Base-by-base conservation (phyloP, 2,329 filamentous ascomycete genomes). In the Zasmidium cellare region DNA sequence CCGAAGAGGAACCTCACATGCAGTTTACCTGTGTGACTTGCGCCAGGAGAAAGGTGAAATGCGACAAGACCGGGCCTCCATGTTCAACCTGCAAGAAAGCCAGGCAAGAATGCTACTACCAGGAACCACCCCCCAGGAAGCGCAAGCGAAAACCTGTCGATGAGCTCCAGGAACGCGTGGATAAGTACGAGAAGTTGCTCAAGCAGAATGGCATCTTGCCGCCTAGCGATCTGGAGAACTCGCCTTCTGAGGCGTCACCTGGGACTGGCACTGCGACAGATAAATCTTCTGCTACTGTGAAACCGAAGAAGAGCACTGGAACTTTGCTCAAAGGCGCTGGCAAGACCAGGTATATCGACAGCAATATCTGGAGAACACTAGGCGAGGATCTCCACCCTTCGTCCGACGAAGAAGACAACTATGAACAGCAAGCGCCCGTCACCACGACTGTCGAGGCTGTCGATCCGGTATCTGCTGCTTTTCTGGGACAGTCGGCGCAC, bases 261-360 rank as follows among this genome's bases (percentile, higher is more conserved):
- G 16, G 35, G 3, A 50, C 56, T 5, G 22, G 47, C 20, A 3
- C 45, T 24, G 38, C 41, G 11, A 31, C 50, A 16, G 58, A 22
- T 14, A 49, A 7, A 16, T 20, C 23, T 52, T 35, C 20, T 41
- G 44, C 18, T n/a, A 35, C 12, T n/a, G 31, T 31, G 3, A 20
- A 24, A 23, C 47, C 25, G 56, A 54, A 41, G 35, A 16, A 14
- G 35, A 28, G 25, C 11, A 41, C 35, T 14, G 69, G 69, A 14
- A 71, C 62, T 48, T 62, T 72, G 16, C 46, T 71, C 6, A 59
- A 64, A 51, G 65, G 65, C 14, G 46, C 60, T 9, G 75, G 75
- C 46, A 76, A 74, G 57, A 74, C 77, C 7, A 67, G 78, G 49
- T 80, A 79, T 53, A 72, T 80, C 49, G 73, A 78, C 60, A 77